Evolutionary conservation across 257 asterid species (phyloP).

Genomic region (Solanum tarijense): DNA sequence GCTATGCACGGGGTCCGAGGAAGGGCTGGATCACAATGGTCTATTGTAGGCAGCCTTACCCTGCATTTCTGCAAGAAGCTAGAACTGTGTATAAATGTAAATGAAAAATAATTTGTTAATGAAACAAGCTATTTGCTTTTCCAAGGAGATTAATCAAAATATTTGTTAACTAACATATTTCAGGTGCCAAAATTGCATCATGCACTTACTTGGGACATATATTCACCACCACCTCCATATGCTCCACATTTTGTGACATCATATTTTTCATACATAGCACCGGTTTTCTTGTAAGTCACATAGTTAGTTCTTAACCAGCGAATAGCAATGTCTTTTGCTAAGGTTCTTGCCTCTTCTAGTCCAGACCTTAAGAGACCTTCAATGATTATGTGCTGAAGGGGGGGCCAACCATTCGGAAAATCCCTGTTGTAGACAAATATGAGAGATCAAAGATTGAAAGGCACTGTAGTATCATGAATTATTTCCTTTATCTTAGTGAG

Average conservation of each 20-base stretch:
- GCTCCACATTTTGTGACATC: slow-evolving; percentile 67
- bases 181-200: not conserved
- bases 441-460: not conserved
- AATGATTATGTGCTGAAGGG: slow-evolving; percentile 79
- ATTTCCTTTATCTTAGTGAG: not conserved
- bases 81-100: not conserved
- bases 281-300: slow-evolving; percentile 48
- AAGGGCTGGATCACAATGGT: not conserved
- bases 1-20: not conserved
- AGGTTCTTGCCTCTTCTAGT: slow-evolving; percentile 28
- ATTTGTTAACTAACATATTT: not conserved
- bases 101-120: not conserved
- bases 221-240: slow-evolving; percentile 91
- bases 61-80: not conserved
- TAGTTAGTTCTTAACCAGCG: slow-evolving; percentile 82
- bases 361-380: slow-evolving; percentile 64
- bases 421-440: slow-evolving; percentile 41
- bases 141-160: not conserved
- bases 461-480: not conserved
- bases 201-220: slow-evolving; percentile 63
- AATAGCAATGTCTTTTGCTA: slow-evolving; percentile 53
- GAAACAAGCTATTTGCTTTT: not conserved
- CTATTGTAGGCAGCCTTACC: not conserved
- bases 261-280: slow-evolving; percentile 85
- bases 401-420: slow-evolving; percentile 97